These are phyloP conservation scores for Alternaria brassicae DNA, from an alignment of 2,329 filamentous ascomycete species.

Conservation along the genomic window DNA sequence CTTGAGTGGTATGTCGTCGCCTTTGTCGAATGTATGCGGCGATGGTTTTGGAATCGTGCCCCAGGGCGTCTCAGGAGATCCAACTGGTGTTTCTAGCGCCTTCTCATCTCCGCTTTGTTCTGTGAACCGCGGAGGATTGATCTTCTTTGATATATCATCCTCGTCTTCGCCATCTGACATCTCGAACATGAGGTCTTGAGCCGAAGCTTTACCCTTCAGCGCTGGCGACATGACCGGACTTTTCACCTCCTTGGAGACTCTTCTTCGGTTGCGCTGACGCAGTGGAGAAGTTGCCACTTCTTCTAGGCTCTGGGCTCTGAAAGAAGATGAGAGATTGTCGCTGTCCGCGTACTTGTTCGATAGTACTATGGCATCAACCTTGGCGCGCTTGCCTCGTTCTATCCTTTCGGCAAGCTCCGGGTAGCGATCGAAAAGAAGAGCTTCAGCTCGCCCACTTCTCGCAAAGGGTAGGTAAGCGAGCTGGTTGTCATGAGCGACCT, in stretches of 20 bases:
- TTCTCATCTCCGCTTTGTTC: conserved; percentile 13
- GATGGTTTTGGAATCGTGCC: conserved; percentile 25
- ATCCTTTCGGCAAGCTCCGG: conserved; percentile 70
- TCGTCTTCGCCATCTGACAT: conserved; percentile 79
- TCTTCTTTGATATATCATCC: conserved; percentile 15
- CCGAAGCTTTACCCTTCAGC: conserved; percentile 72
- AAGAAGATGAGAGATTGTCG: conserved; percentile 69
- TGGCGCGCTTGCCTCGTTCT: conserved; percentile 70
- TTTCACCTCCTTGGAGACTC: conserved; percentile 56
- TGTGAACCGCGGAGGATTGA: conserved; percentile 36
- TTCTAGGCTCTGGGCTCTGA: conserved; percentile 70
- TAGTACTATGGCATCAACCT: conserved; percentile 79
- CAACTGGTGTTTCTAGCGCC: conserved; percentile 19
- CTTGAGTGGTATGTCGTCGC: conserved; percentile 23
- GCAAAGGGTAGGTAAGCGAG: conserved; percentile 77
- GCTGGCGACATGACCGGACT: conserved; percentile 70
- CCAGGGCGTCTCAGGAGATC: conserved; percentile 38
- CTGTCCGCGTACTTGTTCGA: conserved; percentile 69
- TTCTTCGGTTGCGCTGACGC: conserved; percentile 52
- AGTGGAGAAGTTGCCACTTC: conserved; percentile 61
- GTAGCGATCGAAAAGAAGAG: conserved; percentile 68
- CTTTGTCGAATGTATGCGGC: conserved; percentile 18
- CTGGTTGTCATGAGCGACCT: conserved; percentile 82
- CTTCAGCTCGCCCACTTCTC: conserved; percentile 75
- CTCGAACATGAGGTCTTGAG: conserved; percentile 83